phyloP scores from a whole-genome alignment of 768 basidiomycete species.

The Chiua virens region DNA sequence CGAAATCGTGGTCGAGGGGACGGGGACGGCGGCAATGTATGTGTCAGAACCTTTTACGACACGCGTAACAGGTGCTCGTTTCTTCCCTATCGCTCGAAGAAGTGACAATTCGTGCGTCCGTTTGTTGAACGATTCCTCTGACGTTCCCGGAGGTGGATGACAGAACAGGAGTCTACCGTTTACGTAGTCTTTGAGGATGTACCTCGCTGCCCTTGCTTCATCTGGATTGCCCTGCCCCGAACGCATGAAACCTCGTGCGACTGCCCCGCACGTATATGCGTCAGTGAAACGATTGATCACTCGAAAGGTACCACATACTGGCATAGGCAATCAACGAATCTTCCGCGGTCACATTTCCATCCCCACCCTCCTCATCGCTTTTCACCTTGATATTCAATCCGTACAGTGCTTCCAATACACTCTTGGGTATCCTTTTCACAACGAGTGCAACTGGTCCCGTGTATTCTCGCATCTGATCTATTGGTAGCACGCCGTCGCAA shows the following conservation, averaged over 20 bases:
- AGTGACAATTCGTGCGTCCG: slow-evolving; percentile 63
- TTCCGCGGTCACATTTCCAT: slow-evolving; percentile 70
- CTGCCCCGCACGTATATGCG: slow-evolving; percentile 41
- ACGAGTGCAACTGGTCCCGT: slow-evolving; percentile 82
- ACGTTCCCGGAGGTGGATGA: slow-evolving; percentile 77
- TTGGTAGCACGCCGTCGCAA: slow-evolving; percentile 95
- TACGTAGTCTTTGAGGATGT: slow-evolving; percentile 95
- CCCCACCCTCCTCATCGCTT: slow-evolving; percentile 79
- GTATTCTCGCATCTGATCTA: slow-evolving; percentile 95
- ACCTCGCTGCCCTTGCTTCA: slow-evolving; percentile 90
- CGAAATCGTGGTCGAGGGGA: background rate
- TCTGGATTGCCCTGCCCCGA: slow-evolving; percentile 97
- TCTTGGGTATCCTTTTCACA: slow-evolving; percentile 73
- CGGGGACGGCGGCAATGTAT: slow-evolving; percentile 47
- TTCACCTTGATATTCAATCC: slow-evolving; percentile 72
- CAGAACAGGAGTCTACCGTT: slow-evolving; percentile 91
- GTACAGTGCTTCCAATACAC: slow-evolving; percentile 87
- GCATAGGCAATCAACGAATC: slow-evolving; percentile 88
- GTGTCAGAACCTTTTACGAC: slow-evolving; percentile 86
- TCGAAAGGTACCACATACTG: slow-evolving; percentile 55
- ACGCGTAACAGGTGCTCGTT: slow-evolving; percentile 83
- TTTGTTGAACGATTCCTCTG: slow-evolving; percentile 72
- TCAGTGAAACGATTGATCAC: slow-evolving; percentile 2
- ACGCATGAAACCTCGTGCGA: slow-evolving; percentile 89
- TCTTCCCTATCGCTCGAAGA: slow-evolving; percentile 66